A percentile compares a stretch with the other conserved stretches of the same genome.
Evolutionary conservation across 768 basidiomycete genomes (phyloP).

Genomic region (Sporobolomyces roseus): DNA sequence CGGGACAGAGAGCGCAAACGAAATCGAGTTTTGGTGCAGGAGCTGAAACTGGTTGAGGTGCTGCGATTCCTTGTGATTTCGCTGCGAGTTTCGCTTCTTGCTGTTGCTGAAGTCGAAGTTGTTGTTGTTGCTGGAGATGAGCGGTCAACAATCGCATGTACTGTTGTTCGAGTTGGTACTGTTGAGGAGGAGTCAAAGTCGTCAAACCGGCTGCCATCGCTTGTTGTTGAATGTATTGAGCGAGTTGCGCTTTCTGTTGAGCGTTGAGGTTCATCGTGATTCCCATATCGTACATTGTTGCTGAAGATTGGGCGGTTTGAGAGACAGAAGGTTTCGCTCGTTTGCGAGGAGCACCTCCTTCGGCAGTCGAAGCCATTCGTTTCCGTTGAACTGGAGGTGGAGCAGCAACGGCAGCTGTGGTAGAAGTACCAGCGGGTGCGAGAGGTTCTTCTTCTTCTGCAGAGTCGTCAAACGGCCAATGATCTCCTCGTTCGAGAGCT

Average conservation of each 20-base stretch:
- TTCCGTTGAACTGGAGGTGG: conserved; percentile 11
- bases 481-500: conserved; percentile 47
- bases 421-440: not conserved
- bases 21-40: conserved; percentile 20
- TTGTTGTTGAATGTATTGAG: conserved; percentile 15
- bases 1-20: conserved; percentile 44
- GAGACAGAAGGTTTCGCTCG: conserved; percentile 9
- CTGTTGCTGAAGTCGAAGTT: not conserved
- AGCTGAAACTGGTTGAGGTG: conserved; percentile 18
- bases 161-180: conserved; percentile 9
- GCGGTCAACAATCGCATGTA: conserved; percentile 10
- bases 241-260: conserved; percentile 13
- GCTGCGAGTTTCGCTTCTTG: not conserved
- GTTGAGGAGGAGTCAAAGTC: not conserved
- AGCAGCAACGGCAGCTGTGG: not conserved
- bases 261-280: conserved; percentile 3
- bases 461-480: conserved; percentile 24
- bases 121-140: not conserved
- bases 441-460: not conserved
- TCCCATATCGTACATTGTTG: not conserved
- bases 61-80: not conserved
- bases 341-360: conserved; percentile 5
- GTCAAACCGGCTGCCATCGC: conserved; percentile 6
- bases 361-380: not conserved
- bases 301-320: not conserved